These are phyloP conservation scores for Botrytis tulipae DNA, from an alignment of 2,329 filamentous ascomycete genomes.

Conservation along the genomic window DNA sequence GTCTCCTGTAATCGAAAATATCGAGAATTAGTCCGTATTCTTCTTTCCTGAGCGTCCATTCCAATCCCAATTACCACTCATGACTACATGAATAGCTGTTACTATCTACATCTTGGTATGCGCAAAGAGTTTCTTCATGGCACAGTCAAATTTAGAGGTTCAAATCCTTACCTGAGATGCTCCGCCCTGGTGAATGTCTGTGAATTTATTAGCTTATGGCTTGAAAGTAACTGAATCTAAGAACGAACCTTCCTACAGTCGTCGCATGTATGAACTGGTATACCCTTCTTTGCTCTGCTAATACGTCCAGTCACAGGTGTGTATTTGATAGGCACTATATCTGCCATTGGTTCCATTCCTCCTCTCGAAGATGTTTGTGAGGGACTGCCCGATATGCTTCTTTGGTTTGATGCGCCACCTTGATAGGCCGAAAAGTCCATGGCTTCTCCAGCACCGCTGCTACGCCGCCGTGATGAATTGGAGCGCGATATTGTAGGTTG, in stretches of 20 bases:
- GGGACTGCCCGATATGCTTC: conserved; percentile 31
- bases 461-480: conserved; percentile 29
- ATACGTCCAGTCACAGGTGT: conserved; percentile 40
- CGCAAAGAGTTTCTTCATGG: background rate
- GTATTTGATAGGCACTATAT: conserved; percentile 37
- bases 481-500: conserved; percentile 26
- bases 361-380: conserved; percentile 32
- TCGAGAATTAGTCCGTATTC: background rate
- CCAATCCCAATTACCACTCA: background rate
- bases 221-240: background rate
- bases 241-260: conserved; percentile 36
- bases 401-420: conserved; percentile 28
- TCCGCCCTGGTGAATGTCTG: conserved; percentile 63
- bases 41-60: background rate
- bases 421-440: conserved; percentile 35
- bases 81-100: background rate
- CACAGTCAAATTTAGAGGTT: background rate
- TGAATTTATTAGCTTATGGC: conserved; percentile 24
- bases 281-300: conserved; percentile 40
- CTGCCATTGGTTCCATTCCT: conserved; percentile 28
- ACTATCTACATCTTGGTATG: background rate
- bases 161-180: conserved; percentile 52
- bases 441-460: conserved; percentile 30
- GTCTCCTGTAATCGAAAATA: conserved; percentile 46
- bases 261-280: conserved; percentile 39